A percentile compares a stretch with the other conserved stretches of the same genome.
phyloP scores from a whole-genome alignment of 192 early-diverging fungal species.

The Entomortierella parvispora region DNA sequence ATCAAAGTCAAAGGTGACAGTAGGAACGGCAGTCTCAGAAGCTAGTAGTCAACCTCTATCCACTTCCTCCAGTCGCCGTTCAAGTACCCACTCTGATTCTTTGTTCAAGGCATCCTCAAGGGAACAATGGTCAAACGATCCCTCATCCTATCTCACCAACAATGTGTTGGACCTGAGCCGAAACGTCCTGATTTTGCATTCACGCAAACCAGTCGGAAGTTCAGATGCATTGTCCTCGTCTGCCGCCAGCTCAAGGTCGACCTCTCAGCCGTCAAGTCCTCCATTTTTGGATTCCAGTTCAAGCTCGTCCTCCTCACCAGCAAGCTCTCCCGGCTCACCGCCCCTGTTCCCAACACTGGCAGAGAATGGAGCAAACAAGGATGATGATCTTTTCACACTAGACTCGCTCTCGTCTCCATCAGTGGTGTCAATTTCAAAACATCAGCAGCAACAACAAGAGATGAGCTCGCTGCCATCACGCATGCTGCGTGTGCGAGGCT shows the following conservation, averaged over 20 bases:
- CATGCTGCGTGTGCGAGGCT: background rate
- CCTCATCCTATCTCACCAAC: conserved; percentile 29
- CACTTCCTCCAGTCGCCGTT: background rate
- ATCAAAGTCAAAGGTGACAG: background rate
- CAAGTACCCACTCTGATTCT: conserved; percentile 2
- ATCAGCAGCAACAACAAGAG: too few species aligned
- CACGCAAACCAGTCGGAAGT: conserved; percentile 37
- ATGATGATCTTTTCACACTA: too few species aligned
- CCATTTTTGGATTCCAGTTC: conserved; percentile 23
- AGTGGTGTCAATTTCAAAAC: too few species aligned
- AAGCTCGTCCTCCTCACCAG: conserved; percentile 21
- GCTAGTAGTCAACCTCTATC: background rate
- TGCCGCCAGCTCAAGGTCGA: conserved; percentile 12
- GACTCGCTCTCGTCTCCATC: too few species aligned
- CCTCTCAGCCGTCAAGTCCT: conserved; percentile 33
- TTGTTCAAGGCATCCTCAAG: background rate
- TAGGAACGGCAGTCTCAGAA: conserved; percentile 4
- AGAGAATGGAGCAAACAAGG: background rate
- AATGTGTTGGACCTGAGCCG: conserved; percentile 44
- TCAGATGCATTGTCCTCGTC: conserved; percentile 11
- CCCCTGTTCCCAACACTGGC: background rate
- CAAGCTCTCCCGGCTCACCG: background rate
- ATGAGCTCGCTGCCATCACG: background rate
- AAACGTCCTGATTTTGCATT: conserved; percentile 46
- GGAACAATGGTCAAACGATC: conserved; percentile 47